Evolutionary conservation across 257 asterid species (phyloP).

Genomic region (Eustoma russellianum): DNA sequence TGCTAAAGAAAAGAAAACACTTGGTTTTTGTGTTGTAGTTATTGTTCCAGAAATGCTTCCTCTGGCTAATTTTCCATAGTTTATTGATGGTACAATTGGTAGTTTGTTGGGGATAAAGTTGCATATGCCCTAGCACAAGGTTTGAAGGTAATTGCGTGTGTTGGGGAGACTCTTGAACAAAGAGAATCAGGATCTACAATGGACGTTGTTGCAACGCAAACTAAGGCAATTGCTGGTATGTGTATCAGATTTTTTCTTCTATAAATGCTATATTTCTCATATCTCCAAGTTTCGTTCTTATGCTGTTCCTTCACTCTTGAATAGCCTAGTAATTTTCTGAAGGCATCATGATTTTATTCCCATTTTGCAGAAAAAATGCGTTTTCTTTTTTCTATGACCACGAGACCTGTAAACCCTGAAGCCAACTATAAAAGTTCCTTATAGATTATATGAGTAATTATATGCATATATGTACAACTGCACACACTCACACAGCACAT

Average conservation of each 20-base stretch:
- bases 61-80: not conserved
- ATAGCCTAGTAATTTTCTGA: not conserved
- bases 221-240: conserved; percentile 96
- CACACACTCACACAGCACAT: no score
- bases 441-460: no score
- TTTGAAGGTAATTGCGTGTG: conserved; percentile 93
- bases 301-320: no score
- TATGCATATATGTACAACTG: no score
- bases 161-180: conserved; percentile 98
- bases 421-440: no score
- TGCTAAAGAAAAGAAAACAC: not conserved
- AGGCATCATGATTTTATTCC: not conserved
- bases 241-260: not conserved
- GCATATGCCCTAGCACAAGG: conserved; percentile 94
- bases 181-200: conserved; percentile 94
- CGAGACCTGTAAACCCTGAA: no score
- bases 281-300: not conserved
- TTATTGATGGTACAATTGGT: conserved; percentile 11
- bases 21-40: not conserved
- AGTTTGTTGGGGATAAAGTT: conserved; percentile 95
- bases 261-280: no score
- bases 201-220: conserved; percentile 88
- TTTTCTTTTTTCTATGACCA: no score
- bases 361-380: no score
- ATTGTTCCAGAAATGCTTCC: not conserved